Conservation (phyloP, 139 green algal species). For the Penium margaritaceum region DNA sequence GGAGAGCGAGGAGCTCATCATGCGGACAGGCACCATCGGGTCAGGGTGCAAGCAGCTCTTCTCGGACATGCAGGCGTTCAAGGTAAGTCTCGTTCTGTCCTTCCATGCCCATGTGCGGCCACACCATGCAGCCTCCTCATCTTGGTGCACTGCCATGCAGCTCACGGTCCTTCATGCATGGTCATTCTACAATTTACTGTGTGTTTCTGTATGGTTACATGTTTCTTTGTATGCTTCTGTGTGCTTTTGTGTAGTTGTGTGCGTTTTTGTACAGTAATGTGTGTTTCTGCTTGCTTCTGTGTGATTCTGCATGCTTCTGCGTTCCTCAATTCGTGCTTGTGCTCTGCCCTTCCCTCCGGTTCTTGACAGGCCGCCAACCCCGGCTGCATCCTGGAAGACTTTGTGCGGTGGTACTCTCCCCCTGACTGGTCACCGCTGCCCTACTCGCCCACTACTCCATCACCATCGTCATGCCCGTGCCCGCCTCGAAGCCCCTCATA, state of each 20-base stretch:
- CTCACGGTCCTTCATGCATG: background rate
- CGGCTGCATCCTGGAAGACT: slow-evolving; percentile 65
- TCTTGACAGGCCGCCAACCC: slow-evolving; percentile 75
- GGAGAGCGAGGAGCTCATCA: slow-evolving; percentile 38
- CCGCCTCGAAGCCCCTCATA: no score
- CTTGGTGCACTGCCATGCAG: no score
- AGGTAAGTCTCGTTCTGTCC: no score
- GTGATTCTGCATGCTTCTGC: background rate
- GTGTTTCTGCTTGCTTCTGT: background rate
- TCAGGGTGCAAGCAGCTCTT: slow-evolving; percentile 45
- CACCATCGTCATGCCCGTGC: no score
- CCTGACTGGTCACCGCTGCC: slow-evolving; percentile 50
- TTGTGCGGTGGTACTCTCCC: slow-evolving; percentile 73
- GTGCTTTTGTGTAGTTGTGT: background rate
- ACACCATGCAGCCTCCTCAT: no score
- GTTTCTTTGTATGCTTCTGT: background rate
- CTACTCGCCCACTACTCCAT: no score
- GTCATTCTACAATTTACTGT: background rate
- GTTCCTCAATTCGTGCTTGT: background rate
- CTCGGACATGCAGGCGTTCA: slow-evolving; percentile 46
- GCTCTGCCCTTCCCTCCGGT: background rate
- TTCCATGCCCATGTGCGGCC: no score
- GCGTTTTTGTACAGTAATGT: background rate
- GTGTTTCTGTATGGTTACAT: background rate
- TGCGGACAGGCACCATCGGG: slow-evolving; percentile 42